These are phyloP conservation scores for Mycena maculata DNA, from an alignment of 768 basidiomycete genomes.

Conservation along the genomic window DNA sequence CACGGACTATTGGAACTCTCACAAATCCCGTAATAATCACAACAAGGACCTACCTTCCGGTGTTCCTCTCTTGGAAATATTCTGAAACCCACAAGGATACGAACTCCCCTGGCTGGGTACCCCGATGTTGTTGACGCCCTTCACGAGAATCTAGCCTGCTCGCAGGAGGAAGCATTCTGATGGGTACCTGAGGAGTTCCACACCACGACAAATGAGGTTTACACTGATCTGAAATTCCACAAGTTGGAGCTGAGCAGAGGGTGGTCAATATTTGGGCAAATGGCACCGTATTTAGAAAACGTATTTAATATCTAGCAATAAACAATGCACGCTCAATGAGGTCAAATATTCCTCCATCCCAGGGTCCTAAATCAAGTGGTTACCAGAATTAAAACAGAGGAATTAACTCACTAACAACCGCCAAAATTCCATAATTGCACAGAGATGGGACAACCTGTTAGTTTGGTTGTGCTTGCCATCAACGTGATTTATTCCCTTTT, in stretches of 20 bases:
- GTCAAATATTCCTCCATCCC: too few relatives aligned
- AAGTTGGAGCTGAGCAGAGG: constrained; percentile 5
- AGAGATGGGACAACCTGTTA: too few relatives aligned
- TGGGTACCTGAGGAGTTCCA: constrained; percentile 22
- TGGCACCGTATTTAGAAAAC: not conserved
- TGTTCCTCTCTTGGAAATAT: constrained; percentile 14
- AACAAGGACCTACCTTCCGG: constrained; percentile 17
- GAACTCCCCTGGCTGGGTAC: constrained; percentile 4
- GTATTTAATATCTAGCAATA: not conserved
- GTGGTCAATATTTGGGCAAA: constrained; percentile 18
- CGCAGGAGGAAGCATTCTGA: constrained; percentile 14
- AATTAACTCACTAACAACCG: too few relatives aligned
- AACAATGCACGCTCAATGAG: too few relatives aligned
- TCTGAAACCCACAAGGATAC: constrained; percentile 16
- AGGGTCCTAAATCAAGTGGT: too few relatives aligned
- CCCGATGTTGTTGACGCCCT: constrained; percentile 1
- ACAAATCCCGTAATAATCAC: constrained; percentile 17
- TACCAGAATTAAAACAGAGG: too few relatives aligned
- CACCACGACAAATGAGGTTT: not conserved
- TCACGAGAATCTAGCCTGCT: not conserved
- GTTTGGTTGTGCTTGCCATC: too few relatives aligned
- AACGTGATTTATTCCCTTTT: too few relatives aligned
- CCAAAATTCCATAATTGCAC: too few relatives aligned
- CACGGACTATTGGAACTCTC: constrained; percentile 40
- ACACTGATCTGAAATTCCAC: not conserved